A percentile compares a stretch with the other conserved stretches of the same genome.
phyloP scores from a whole-genome alignment of 495 filamentous ascomycete genomes.

The Halenospora varia region DNA sequence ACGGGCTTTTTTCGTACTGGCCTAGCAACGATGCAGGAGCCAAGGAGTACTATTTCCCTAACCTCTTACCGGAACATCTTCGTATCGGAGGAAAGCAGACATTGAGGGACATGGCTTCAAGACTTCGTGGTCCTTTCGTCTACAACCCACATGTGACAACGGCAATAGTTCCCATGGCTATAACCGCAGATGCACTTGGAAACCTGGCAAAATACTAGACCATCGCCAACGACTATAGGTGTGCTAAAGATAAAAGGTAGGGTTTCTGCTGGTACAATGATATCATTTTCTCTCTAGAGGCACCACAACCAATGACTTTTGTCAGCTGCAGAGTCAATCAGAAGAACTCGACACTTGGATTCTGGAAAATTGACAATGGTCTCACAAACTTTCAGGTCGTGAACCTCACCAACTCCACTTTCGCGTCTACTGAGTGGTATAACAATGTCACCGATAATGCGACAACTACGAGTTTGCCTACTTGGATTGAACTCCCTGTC shows the following conservation, averaged over 20 bases:
- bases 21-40: neutral
- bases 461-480: neutral
- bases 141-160: slow-evolving; percentile 5
- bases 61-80: slow-evolving; percentile 11
- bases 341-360: neutral
- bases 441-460: slow-evolving; percentile 2
- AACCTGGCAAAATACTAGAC: slow-evolving; percentile 6
- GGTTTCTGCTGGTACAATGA: slow-evolving; percentile 14
- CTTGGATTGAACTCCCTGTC: slow-evolving; percentile 9
- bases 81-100: slow-evolving; percentile 1
- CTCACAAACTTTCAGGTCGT: slow-evolving; percentile 1
- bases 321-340: slow-evolving; percentile 1
- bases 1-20: slow-evolving; percentile 7
- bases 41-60: neutral
- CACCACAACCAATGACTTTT: slow-evolving; percentile 6
- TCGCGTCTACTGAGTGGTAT: slow-evolving; percentile 8
- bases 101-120: neutral
- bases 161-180: slow-evolving; percentile 1
- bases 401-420: neutral
- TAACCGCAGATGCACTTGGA: slow-evolving; percentile 4
- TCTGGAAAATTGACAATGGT: neutral
- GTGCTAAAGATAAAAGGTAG: neutral
- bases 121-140: slow-evolving; percentile 4
- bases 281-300: slow-evolving; percentile 1
- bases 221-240: slow-evolving; percentile 2